phyloP scores from a whole-genome alignment of 2,329 filamentous ascomycete genomes.

The Pseudogymnoascus destructans region DNA sequence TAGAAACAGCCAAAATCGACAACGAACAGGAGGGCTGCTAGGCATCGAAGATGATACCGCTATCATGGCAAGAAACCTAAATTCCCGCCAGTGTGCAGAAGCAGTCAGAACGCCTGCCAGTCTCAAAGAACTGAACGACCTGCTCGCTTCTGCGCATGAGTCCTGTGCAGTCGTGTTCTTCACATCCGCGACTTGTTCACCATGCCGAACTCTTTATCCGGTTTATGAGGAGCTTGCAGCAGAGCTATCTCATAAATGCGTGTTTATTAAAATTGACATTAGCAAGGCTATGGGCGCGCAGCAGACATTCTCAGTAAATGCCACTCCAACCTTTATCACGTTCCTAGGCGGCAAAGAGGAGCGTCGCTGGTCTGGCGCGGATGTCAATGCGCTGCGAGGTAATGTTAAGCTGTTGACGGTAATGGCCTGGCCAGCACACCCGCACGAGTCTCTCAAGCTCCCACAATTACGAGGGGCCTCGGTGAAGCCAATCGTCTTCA shows the following conservation, averaged over 20 bases:
- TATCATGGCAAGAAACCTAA: constrained; percentile 10
- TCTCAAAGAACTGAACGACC: constrained; percentile 44
- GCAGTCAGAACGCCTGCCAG: constrained; percentile 49
- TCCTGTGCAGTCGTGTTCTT: constrained; percentile 81
- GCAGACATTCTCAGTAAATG: constrained; percentile 52
- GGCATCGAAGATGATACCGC: constrained; percentile 18
- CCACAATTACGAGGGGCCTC: constrained; percentile 54
- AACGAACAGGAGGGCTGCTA: constrained; percentile 23
- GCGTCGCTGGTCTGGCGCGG: constrained; percentile 69
- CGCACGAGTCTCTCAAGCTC: constrained; percentile 57
- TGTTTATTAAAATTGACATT: constrained; percentile 75
- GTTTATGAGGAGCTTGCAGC: constrained; percentile 67
- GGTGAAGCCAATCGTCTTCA: constrained; percentile 51
- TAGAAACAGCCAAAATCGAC: constrained; percentile 47
- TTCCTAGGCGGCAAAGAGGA: constrained; percentile 65
- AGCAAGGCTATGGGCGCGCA: constrained; percentile 51
- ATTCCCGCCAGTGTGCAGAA: constrained; percentile 24
- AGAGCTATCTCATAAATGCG: constrained; percentile 53
- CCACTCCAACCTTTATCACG: constrained; percentile 81
- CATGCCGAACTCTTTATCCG: constrained; percentile 74
- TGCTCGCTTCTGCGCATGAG: constrained; percentile 45
- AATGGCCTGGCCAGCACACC: constrained; percentile 63
- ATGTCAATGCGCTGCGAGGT: constrained; percentile 50
- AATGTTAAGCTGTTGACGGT: constrained; percentile 64
- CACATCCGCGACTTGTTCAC: constrained; percentile 73